A percentile compares a stretch with the other conserved stretches of the same genome.
phyloP scores from a whole-genome alignment of 371 early-diverging fungal species.

The Racocetra persica region DNA sequence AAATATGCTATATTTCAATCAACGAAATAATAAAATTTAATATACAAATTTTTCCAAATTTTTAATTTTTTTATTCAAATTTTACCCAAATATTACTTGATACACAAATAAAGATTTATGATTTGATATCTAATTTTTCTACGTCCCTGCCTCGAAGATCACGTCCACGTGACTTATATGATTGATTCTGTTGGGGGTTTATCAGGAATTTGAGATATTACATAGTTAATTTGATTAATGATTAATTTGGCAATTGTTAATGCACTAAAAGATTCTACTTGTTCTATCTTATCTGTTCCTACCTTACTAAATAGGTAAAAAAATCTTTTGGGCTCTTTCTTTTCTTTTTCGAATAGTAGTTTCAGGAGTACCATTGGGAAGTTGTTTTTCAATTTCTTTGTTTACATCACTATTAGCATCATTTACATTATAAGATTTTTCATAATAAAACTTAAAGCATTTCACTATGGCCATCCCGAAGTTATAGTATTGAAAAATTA shows the following conservation, averaged over 20 bases:
- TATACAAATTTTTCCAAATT: too few species aligned
- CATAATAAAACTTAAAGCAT: neutral
- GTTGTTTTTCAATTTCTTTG: slow-evolving; percentile 29
- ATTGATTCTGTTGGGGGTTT: too few species aligned
- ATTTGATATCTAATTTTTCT: too few species aligned
- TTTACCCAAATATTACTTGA: too few species aligned
- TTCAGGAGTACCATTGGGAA: neutral
- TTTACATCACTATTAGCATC: slow-evolving; percentile 15
- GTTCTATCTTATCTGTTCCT: neutral
- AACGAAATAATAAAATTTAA: too few species aligned
- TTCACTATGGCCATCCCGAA: neutral
- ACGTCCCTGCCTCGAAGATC: too few species aligned
- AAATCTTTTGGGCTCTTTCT: neutral
- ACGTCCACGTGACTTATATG: too few species aligned
- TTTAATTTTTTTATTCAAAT: too few species aligned
- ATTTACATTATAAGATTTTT: neutral
- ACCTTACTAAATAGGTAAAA: neutral
- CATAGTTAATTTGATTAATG: neutral
- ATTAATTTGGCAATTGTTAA: neutral
- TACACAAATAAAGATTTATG: too few species aligned
- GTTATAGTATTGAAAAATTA: neutral
- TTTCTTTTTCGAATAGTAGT: neutral
- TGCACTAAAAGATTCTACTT: neutral
- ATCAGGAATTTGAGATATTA: neutral
- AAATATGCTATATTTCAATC: too few species aligned